These are phyloP conservation scores for Eucalyptus tenuipes DNA, from an alignment of 345 rosid species.

Conservation along the genomic window DNA sequence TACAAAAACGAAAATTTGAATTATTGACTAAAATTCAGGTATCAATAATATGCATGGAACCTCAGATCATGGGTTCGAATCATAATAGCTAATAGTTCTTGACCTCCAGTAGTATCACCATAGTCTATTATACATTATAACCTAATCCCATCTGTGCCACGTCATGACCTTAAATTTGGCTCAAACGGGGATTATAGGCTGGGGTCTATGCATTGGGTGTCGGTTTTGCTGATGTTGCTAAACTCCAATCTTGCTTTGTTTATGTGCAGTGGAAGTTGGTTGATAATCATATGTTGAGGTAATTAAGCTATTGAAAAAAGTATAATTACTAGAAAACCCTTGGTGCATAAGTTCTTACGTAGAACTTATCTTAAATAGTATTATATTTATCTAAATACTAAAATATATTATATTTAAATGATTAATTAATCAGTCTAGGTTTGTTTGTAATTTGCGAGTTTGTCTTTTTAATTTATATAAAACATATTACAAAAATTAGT, in stretches of 20 bases:
- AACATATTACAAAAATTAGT: too few species aligned
- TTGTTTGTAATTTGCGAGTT: rapidly evolving
- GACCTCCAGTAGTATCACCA: not conserved
- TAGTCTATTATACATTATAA: not conserved
- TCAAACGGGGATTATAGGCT: not conserved
- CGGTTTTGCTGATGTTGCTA: not conserved
- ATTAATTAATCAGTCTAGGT: not conserved
- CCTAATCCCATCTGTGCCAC: not conserved
- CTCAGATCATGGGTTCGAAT: not conserved
- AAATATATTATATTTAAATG: not conserved
- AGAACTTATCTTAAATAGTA: not conserved
- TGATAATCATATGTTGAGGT: not conserved
- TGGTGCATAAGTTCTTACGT: not conserved
- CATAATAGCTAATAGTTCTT: too few species aligned
- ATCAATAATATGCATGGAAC: not conserved
- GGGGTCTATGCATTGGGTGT: not conserved
- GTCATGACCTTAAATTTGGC: not conserved
- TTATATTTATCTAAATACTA: not conserved
- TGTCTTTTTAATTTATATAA: not conserved
- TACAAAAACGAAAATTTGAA: too few species aligned
- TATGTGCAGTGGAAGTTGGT: not conserved
- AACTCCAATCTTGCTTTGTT: not conserved
- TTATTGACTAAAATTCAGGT: too few species aligned
- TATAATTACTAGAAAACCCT: not conserved
- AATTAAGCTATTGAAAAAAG: too few species aligned